Conservation (phyloP, 768 basidiomycete genomes). For the Xerocomellus intermedius region DNA sequence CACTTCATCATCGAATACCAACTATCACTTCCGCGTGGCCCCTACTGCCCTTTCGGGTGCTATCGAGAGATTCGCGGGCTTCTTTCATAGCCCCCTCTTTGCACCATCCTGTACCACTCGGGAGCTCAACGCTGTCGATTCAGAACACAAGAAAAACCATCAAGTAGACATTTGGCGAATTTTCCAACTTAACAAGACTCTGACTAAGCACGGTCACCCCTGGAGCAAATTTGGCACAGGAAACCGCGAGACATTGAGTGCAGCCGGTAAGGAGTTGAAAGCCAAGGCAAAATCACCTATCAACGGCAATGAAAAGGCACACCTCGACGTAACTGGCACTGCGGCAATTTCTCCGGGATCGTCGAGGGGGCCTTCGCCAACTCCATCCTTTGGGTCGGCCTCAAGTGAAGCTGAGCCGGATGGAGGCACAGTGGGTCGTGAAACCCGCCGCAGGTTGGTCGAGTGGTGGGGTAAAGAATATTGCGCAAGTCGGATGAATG, state of each 20-base stretch:
- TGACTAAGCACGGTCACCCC: slow-evolving; percentile 73
- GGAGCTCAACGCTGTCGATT: slow-evolving; percentile 94
- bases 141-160: slow-evolving; percentile 95
- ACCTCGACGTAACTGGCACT: slow-evolving; percentile 14
- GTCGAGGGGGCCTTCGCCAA: slow-evolving; percentile 57
- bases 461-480: slow-evolving; percentile 87
- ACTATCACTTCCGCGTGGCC: slow-evolving; percentile 77
- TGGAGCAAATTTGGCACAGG: slow-evolving; percentile 95
- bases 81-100: slow-evolving; percentile 95
- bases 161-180: slow-evolving; percentile 91
- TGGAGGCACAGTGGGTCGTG: slow-evolving; percentile 75
- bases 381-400: slow-evolving; percentile 53
- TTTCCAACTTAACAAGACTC: slow-evolving; percentile 89
- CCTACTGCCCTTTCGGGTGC: slow-evolving; percentile 64
- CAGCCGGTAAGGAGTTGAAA: slow-evolving; percentile 57
- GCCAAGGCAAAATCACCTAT: slow-evolving; percentile 43
- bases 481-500: slow-evolving; percentile 76
- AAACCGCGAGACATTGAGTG: slow-evolving; percentile 68
- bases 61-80: slow-evolving; percentile 74
- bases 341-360: slow-evolving; percentile 44
- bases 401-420: slow-evolving; percentile 65
- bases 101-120: slow-evolving; percentile 78
- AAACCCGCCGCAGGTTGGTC: slow-evolving; percentile 72
- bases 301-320: slow-evolving; percentile 27
- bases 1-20: slow-evolving; percentile 89